phyloP scores from a whole-genome alignment of 179 eudicot species.

The Patellifolia procumbens region DNA sequence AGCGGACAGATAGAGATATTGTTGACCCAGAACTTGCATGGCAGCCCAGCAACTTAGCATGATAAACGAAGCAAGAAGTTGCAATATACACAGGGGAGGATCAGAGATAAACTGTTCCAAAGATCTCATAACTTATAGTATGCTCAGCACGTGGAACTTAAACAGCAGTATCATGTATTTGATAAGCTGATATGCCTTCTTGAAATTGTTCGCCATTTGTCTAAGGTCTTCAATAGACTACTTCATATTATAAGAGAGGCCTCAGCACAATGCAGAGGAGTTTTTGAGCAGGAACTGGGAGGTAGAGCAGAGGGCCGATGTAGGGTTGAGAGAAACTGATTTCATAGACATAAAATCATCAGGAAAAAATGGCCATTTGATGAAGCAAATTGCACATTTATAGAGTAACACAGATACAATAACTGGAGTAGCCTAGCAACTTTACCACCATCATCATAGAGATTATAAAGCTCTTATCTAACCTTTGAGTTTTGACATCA shows the following conservation, averaged over 20 bases:
- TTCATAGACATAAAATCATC: not conserved
- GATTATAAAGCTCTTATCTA: too few species aligned
- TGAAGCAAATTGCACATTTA: not conserved
- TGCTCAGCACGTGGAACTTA: conserved; percentile 85
- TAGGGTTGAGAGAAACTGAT: not conserved
- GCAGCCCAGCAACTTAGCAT: too few species aligned
- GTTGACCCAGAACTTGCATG: too few species aligned
- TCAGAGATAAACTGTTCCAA: not conserved
- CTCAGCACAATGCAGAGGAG: conserved; percentile 9
- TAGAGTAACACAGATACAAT: not conserved
- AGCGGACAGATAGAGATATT: too few species aligned
- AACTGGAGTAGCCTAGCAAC: too few species aligned
- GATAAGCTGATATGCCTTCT: conserved; percentile 68
- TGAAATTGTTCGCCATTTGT: conserved; percentile 62
- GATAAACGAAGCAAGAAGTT: too few species aligned
- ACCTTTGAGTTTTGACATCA: not conserved
- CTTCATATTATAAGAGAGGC: conserved; percentile 10
- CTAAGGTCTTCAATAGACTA: conserved; percentile 77
- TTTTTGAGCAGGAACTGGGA: not conserved
- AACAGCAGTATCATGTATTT: conserved; percentile 74
- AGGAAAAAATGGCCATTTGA: not conserved
- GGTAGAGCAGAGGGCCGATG: not conserved
- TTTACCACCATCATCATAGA: not conserved
- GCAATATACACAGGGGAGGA: not conserved
- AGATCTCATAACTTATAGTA: conserved; percentile 50